phyloP scores from a whole-genome alignment of 2,329 filamentous ascomycete species.

The Thermothelomyces thermophilus region DNA sequence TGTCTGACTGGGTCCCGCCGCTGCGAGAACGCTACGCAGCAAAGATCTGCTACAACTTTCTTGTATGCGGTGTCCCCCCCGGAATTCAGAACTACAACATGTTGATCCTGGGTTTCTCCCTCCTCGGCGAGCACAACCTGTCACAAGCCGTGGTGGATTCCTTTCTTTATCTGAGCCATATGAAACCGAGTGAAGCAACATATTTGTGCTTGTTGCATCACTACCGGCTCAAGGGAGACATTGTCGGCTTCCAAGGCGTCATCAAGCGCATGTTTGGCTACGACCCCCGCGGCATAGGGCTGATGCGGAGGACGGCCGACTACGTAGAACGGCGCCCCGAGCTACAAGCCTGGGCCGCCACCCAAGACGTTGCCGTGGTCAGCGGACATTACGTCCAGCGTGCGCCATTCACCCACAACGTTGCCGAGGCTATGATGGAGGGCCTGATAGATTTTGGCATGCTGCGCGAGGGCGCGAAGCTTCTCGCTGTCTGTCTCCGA shows the following conservation, averaged over 20 bases:
- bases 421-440: conserved; percentile 42
- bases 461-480: conserved; percentile 37
- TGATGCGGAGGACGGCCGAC: conserved; percentile 31
- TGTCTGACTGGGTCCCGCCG: conserved; percentile 23
- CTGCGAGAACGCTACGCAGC: conserved; percentile 28
- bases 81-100: conserved; percentile 65
- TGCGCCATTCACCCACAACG: conserved; percentile 31
- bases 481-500: conserved; percentile 37
- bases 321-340: conserved; percentile 27
- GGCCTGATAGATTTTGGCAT: conserved; percentile 44
- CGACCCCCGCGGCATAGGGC: conserved; percentile 35
- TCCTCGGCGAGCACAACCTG: conserved; percentile 42
- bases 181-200: conserved; percentile 44
- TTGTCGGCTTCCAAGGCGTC: conserved; percentile 38
- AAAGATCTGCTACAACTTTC: conserved; percentile 60
- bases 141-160: conserved; percentile 48
- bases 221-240: conserved; percentile 37
- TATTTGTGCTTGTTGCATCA: conserved; percentile 45
- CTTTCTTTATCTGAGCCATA: conserved; percentile 38
- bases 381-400: conserved; percentile 36
- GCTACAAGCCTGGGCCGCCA: conserved; percentile 29
- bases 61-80: conserved; percentile 55
- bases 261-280: conserved; percentile 41
- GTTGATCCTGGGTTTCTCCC: conserved; percentile 60
- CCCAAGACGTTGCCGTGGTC: conserved; percentile 20